These are phyloP conservation scores for Lyophyllum semitale DNA, from an alignment of 768 basidiomycete genomes.

Conservation along the genomic window DNA sequence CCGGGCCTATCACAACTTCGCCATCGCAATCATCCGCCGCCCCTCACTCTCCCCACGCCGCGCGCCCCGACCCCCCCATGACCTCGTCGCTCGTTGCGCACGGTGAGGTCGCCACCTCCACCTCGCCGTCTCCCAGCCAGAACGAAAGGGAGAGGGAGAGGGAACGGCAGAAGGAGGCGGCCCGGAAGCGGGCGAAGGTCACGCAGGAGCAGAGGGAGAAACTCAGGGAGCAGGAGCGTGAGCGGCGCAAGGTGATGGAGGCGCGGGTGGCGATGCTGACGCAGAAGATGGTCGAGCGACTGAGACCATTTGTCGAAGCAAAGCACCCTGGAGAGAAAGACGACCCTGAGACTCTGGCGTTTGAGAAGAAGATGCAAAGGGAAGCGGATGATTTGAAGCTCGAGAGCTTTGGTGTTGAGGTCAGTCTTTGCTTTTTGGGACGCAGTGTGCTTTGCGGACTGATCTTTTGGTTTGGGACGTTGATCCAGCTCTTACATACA, in stretches of 20 bases:
- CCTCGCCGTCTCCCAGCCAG: constrained; percentile 24
- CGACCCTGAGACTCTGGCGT: constrained; percentile 82
- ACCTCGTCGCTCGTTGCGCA: constrained; percentile 23
- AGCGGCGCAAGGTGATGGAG: constrained; percentile 78
- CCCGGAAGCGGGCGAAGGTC: constrained; percentile 52
- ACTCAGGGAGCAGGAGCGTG: constrained; percentile 78
- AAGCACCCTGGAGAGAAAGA: constrained; percentile 76
- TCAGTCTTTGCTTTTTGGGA: constrained; percentile 31
- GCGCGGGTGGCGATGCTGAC: constrained; percentile 75
- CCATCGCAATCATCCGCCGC: constrained; percentile 14
- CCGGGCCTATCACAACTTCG: constrained; percentile 8
- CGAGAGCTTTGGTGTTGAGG: constrained; percentile 97
- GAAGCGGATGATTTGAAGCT: constrained; percentile 96
- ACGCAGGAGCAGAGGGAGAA: constrained; percentile 86
- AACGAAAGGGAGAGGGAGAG: constrained; percentile 45
- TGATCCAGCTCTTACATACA: constrained; percentile 73
- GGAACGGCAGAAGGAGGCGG: constrained; percentile 36
- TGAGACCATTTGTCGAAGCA: constrained; percentile 91
- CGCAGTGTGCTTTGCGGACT: not conserved
- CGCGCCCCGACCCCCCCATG: constrained; percentile 10
- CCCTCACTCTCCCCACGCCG: constrained; percentile 11
- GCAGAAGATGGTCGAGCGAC: constrained; percentile 77
- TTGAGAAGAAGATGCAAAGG: constrained; percentile 71
- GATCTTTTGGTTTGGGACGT: not conserved
- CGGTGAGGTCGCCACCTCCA: constrained; percentile 14